These are phyloP conservation scores for Collybia sordida DNA, from an alignment of 768 basidiomycete genomes.

Conservation along the genomic window DNA sequence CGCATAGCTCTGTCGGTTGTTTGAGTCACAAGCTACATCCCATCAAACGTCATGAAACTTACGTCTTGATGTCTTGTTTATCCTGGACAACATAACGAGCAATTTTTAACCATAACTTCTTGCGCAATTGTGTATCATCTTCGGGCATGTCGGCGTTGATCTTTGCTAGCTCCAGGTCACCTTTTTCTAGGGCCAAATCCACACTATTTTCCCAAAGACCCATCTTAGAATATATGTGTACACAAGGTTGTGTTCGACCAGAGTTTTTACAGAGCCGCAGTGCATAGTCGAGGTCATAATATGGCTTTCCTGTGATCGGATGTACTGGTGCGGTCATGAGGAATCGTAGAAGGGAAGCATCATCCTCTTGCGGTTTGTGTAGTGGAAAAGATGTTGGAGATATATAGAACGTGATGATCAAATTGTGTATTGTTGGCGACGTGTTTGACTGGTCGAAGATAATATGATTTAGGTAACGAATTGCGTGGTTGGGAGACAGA, in stretches of 20 bases:
- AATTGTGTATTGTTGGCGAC: constrained; percentile 89
- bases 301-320: constrained; percentile 81
- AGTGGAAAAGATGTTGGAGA: constrained; percentile 44
- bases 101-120: constrained; percentile 97
- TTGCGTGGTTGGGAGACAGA: constrained; percentile 78
- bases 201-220: constrained; percentile 96
- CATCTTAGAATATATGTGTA: constrained; percentile 97
- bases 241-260: constrained; percentile 82
- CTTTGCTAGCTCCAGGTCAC: constrained; percentile 93
- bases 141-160: constrained; percentile 94
- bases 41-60: constrained; percentile 29
- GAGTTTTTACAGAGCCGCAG: constrained; percentile 86
- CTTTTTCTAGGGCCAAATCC: constrained; percentile 90
- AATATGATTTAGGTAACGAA: constrained; percentile 84
- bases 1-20: constrained; percentile 77
- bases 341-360: constrained; percentile 79
- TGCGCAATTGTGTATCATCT: constrained; percentile 81
- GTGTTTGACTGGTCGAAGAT: constrained; percentile 81
- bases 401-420: constrained; percentile 85
- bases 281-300: constrained; percentile 97
- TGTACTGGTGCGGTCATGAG: constrained; percentile 79
- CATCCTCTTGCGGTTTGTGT: constrained; percentile 47
- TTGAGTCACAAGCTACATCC: constrained; percentile 1
- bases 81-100: constrained; percentile 98
- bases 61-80: constrained; percentile 98